Base-by-base conservation (phyloP, 257 asterid species). In the Fraxinus cuspidata region DNA sequence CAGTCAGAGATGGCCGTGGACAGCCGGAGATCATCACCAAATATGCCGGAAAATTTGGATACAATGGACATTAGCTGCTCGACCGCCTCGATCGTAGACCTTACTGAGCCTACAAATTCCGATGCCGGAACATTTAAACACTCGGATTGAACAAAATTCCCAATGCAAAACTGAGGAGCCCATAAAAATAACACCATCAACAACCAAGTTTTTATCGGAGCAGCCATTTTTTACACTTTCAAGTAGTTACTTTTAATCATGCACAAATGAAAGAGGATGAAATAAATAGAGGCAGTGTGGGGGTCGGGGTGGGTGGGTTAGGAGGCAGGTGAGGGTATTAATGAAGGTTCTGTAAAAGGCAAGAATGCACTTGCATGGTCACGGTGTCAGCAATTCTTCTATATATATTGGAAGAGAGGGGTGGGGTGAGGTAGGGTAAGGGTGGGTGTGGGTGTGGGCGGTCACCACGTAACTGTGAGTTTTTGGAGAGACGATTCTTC, bases 1-100 rank as follows among this genome's bases (percentile, higher is more conserved):
- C 98, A 93, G 53, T 93, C 97, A 5, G 81, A 72, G 29, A 90
- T 71, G 76, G 98, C 96, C 69, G 83, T 88, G 3, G 86, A 83
- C 32, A 92, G 87, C 64, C 98, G 86, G 82, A 89, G 86, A 82
- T 90, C 94, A 81, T 90, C 94, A 1, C 88, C 87, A 11, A 83
- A 65, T 63, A 73, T 66, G 5, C 82, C 88, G 25, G 88, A 64
- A 53, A 90, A 87, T 18, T 74, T 74, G 2, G 95, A 86, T 34
- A 89, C 86, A 7, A 76, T 38, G 65, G 94, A 77, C 2, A 87
- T 81, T 21, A 90, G 94, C 77, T 89, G 84, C 77, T 81, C 79
- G 73, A 92, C 86, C 0, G 72, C 76, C 40, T 79, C 86, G 0
- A 88, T 78, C 0, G 98, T 87, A 0, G 93, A 79, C 79, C 72